These are phyloP conservation scores for Kwoniella shandongensis DNA, from an alignment of 768 basidiomycete genomes.

Conservation along the genomic window DNA sequence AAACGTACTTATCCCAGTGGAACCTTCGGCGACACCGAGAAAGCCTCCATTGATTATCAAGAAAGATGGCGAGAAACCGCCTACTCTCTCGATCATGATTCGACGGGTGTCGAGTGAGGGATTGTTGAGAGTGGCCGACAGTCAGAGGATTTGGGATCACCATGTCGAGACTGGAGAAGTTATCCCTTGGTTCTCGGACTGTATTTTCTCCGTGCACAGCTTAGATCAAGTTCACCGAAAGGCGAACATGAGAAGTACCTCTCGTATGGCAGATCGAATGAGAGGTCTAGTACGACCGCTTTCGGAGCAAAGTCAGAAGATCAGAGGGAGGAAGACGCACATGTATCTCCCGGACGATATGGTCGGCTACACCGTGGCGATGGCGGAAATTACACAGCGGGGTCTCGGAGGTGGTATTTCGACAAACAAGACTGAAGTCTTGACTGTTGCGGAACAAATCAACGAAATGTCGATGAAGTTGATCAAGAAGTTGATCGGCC, in stretches of 20 bases:
- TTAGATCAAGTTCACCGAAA: conserved; percentile 31
- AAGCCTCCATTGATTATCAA: conserved; percentile 14
- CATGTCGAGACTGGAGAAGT: conserved; percentile 53
- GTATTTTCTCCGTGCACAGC: conserved; percentile 23
- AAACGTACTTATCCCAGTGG: conserved; percentile 85
- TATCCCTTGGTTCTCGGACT: conserved; percentile 50
- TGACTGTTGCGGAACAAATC: conserved; percentile 67
- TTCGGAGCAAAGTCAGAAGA: conserved; percentile 79
- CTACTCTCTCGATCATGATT: conserved; percentile 84
- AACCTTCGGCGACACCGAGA: conserved; percentile 44
- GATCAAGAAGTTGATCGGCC: conserved; percentile 72
- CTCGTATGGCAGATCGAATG: conserved; percentile 84
- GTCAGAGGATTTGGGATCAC: conserved; percentile 50
- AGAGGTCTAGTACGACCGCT: conserved; percentile 73
- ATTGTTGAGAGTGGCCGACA: conserved; percentile 61
- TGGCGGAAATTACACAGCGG: conserved; percentile 76
- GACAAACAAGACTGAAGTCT: conserved; percentile 53
- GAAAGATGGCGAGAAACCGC: conserved; percentile 48
- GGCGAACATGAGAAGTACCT: conserved; percentile 59
- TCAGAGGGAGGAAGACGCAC: conserved; percentile 75
- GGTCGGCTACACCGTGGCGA: conserved; percentile 79
- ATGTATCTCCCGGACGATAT: conserved; percentile 91
- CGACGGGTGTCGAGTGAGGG: conserved; percentile 84
- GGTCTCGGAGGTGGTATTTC: conserved; percentile 55
- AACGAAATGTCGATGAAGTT: conserved; percentile 75